Base-by-base conservation (phyloP, 495 filamentous ascomycete genomes). In the Thozetella sp. region DNA sequence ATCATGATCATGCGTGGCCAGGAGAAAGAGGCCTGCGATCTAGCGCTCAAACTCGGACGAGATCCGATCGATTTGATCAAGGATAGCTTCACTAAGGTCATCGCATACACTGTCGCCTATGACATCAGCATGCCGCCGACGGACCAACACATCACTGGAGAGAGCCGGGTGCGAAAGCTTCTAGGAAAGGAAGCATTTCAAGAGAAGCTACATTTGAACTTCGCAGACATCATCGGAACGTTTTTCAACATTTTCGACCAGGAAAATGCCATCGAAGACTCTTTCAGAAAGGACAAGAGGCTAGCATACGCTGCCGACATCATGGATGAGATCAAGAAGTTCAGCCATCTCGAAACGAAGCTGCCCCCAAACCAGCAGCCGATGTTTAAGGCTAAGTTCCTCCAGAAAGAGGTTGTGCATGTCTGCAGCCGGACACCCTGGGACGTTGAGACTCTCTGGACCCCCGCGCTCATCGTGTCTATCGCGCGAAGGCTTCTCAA, bases 1-100 rank as follows among this genome's bases (percentile, higher is more conserved):
- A 89, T 98, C 58, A 86, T 96, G 68, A 77, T 93, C 30, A 96
- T 96, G 92, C 89, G 90, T 54, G 87, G 80, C 12, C 88, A 88
- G 56, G 85, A 92, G 51, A 75, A 85, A 24, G 84, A 88, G 57
- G 77, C 85, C 9, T 67, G 74, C 25, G 77, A 84, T 22, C 69
- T 97, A 19, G 85, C 87, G 17, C 65, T 66, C 15, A 72, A 77
- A 22, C 74, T 96, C 37, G 80, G 81, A 1, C 66, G 80, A 26
- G 73, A 82, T 2, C 77, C 82, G 19, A 67, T 74, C 22, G 77
- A 90, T 15, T 74, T 96, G 22, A 63, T 96, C 27, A 72, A 79
- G 27, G 72, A 71, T n/a, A 89, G 86, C 22, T 97, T 98, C 65
- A 82, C 87, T 46, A 94, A 91, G 72, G 84, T 89, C 13, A 82